Base-by-base conservation (phyloP, 495 filamentous ascomycete species). In the Penicillium flavigenum region DNA sequence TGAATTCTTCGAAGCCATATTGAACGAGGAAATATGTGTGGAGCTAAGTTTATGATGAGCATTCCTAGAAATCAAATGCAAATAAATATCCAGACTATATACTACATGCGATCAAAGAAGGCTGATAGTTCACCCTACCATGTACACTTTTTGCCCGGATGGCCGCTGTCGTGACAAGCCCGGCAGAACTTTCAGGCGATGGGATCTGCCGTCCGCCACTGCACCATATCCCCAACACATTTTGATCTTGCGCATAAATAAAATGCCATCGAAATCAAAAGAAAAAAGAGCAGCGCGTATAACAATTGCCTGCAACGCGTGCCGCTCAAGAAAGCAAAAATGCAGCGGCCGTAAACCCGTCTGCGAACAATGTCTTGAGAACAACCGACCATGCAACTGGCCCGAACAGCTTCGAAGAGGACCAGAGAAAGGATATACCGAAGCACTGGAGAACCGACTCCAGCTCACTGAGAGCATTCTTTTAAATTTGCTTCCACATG, bases 391-490 rank as follows among this genome's bases (percentile, higher is more conserved):
- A 5, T 77, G 74, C 52, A 56, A 70, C 34, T 77, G 74, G 74
- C 72, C 74, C 11, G 72, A 75, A 32, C 72, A 77, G 26, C 56
- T 73, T 3, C 70, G 71, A 55, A 64, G 74, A 26, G 73, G 74
- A 2, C 74, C 74, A 31, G 64, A 71, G 31, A 77, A 76, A 45
- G 74, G 73, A 9, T 72, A 77, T 54, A 62, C 73, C 17, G 74
- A 77, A 60, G 64, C 68, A 26, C 49, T 77, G 12, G 73, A 77
- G 41, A 65, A 71, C 26, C 65, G 74, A 34, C 67, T 77, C 1
- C 70, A 71, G 29, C 61, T 76, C 26, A 77, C 73, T 1, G 74
- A 77, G 52, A 62, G 56, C 24, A 61, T 65, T 5, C 59, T 77
- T 9, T 50, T 77, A 12, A 62, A 58, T n/a, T 22, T 74, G 12